These are phyloP conservation scores for Fagus crenata DNA, from an alignment of 306 rosid genomes.

Conservation along the genomic window DNA sequence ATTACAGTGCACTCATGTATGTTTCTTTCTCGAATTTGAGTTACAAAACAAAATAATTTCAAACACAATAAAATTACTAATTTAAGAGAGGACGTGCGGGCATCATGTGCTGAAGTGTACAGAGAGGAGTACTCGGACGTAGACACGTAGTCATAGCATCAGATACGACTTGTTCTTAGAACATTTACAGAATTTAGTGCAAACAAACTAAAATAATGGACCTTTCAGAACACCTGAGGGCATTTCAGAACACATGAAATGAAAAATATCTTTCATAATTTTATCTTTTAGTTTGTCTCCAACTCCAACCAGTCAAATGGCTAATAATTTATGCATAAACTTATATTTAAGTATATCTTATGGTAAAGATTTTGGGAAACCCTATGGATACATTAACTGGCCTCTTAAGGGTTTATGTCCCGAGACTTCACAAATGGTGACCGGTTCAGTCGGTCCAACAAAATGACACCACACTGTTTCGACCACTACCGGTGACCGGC, in stretches of 20 bases:
- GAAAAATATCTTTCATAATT: not conserved
- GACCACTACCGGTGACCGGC: constrained; percentile 43
- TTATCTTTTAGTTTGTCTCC: constrained; percentile 3
- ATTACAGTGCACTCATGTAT: not conserved
- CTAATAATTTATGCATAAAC: not conserved
- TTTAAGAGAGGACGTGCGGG: constrained; percentile 37
- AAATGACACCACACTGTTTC: constrained; percentile 41
- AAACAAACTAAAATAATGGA: not conserved
- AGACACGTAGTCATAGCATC: not conserved
- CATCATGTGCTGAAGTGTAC: constrained; percentile 38
- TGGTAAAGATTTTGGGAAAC: constrained; percentile 41
- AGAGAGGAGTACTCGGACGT: not conserved
- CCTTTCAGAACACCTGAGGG: not conserved
- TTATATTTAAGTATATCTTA: not conserved
- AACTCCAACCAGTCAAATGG: not conserved
- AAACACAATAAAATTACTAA: constrained; percentile 12
- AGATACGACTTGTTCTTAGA: not conserved
- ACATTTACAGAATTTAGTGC: not conserved
- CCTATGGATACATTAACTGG: constrained; percentile 22
- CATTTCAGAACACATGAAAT: not conserved
- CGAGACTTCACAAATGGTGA: constrained; percentile 42
- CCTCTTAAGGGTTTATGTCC: constrained; percentile 43
- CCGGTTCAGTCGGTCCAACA: constrained; percentile 38
- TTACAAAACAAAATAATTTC: constrained; percentile 27
- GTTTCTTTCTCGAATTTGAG: constrained; percentile 32